Evolutionary conservation across 257 asterid species (phyloP).

Genomic region (Gentiana macrophylla): DNA sequence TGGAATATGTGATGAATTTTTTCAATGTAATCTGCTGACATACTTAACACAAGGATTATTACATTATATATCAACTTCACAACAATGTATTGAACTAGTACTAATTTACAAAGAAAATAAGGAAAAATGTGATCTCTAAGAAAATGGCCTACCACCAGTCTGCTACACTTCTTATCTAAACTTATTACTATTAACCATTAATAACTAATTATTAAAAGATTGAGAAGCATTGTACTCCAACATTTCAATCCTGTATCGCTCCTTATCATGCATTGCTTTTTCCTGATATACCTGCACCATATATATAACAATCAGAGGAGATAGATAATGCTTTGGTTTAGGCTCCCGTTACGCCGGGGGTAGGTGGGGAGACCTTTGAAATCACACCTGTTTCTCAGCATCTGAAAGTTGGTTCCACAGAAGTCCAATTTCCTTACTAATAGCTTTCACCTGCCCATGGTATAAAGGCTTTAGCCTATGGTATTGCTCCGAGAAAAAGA

Average conservation of each 20-base stretch:
- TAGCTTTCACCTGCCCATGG: conserved; percentile 84
- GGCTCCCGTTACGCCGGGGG: not conserved
- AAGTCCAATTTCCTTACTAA: conserved; percentile 70
- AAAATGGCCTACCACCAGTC: no score
- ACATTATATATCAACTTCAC: no score
- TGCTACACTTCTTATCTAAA: no score
- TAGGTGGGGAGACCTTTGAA: not conserved
- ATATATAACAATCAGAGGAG: conserved; percentile 19
- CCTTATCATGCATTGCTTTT: conserved; percentile 72
- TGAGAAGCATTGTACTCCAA: conserved; percentile 60
- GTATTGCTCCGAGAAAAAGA: conserved; percentile 88
- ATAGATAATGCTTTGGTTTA: not conserved
- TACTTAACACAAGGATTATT: no score
- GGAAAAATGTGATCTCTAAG: no score
- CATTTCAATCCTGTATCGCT: conserved; percentile 80
- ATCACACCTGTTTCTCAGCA: conserved; percentile 65
- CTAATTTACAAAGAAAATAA: no score
- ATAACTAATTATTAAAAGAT: not conserved
- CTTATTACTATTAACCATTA: no score
- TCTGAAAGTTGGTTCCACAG: conserved; percentile 74
- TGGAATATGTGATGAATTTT: no score
- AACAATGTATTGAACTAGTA: no score
- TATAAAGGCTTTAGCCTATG: conserved; percentile 56
- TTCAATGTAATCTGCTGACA: no score
- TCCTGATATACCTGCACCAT: conserved; percentile 77